Conservation (phyloP, 495 filamentous ascomycete genomes). For the Cercophora scortea region DNA sequence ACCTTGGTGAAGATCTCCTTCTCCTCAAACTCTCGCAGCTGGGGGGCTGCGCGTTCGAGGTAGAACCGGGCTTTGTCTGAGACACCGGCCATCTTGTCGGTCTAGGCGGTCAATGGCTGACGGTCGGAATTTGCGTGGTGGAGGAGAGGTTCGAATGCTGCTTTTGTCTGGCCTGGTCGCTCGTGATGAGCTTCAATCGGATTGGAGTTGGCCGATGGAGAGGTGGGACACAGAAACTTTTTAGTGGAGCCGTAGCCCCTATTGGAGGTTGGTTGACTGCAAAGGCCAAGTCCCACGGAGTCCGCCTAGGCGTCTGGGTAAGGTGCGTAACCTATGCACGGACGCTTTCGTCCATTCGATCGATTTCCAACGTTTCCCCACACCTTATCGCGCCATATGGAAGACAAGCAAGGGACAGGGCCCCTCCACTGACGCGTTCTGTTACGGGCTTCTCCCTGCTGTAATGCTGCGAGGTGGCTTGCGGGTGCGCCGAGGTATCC, state of each 20-base stretch:
- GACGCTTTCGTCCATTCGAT: no score
- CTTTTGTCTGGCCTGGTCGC: not conserved
- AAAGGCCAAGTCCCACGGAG: no score
- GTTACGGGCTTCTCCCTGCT: not conserved
- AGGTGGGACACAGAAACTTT: constrained; percentile 23
- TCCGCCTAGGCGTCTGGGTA: no score
- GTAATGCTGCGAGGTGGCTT: no score
- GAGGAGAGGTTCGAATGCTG: not conserved
- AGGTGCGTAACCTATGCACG: no score
- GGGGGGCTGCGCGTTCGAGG: constrained; percentile 82
- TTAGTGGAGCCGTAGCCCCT: constrained; percentile 13
- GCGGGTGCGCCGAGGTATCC: no score
- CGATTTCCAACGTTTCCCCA: no score
- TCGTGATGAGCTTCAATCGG: not conserved
- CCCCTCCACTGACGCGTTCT: not conserved
- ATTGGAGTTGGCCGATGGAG: not conserved
- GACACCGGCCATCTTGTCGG: constrained; percentile 60
- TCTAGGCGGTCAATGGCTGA: not conserved
- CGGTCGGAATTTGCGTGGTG: not conserved
- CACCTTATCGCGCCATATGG: no score
- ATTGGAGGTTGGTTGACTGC: no score
- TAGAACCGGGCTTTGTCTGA: constrained; percentile 94
- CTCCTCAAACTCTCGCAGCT: constrained; percentile 79
- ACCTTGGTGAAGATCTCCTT: constrained; percentile 84
- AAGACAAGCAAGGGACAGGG: no score